Evolutionary conservation across 169 alveolate species (phyloP).

Genomic region (Plasmodium chabaudi): DNA sequence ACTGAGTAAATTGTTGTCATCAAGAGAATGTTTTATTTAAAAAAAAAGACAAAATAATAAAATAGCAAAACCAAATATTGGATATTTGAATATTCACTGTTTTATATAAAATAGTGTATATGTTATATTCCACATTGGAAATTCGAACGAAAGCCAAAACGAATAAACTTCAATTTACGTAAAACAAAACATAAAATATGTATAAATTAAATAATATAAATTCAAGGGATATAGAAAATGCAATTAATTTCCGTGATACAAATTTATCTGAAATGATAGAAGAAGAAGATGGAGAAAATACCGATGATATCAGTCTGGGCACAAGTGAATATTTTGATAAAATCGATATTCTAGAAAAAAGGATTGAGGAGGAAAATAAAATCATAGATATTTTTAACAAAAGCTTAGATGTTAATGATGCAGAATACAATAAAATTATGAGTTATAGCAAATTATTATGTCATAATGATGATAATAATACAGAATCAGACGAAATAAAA

Average conservation of each 20-base stretch:
- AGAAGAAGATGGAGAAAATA: neutral
- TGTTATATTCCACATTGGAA: too few relatives aligned
- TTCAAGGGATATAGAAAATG: slow-evolving; percentile 10
- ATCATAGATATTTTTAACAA: slow-evolving; percentile 1
- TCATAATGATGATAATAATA: neutral
- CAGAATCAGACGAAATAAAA: neutral
- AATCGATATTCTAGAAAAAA: slow-evolving; percentile 14
- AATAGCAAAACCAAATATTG: too few relatives aligned
- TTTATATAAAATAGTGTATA: too few relatives aligned
- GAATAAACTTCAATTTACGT: neutral
- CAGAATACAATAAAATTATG: neutral
- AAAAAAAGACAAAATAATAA: too few relatives aligned
- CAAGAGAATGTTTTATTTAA: too few relatives aligned
- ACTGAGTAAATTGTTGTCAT: too few relatives aligned
- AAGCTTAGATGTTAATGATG: neutral
- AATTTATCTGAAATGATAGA: neutral
- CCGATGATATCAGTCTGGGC: neutral
- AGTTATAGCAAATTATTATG: neutral
- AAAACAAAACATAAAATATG: slow-evolving; percentile 10
- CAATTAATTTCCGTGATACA: neutral
- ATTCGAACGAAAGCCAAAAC: neutral
- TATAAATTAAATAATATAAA: neutral
- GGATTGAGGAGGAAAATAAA: slow-evolving; percentile 8
- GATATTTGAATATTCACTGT: too few relatives aligned
- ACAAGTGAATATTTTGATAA: neutral